phyloP scores from a whole-genome alignment of 768 basidiomycete species.

The Phlegmacium glaucopus region DNA sequence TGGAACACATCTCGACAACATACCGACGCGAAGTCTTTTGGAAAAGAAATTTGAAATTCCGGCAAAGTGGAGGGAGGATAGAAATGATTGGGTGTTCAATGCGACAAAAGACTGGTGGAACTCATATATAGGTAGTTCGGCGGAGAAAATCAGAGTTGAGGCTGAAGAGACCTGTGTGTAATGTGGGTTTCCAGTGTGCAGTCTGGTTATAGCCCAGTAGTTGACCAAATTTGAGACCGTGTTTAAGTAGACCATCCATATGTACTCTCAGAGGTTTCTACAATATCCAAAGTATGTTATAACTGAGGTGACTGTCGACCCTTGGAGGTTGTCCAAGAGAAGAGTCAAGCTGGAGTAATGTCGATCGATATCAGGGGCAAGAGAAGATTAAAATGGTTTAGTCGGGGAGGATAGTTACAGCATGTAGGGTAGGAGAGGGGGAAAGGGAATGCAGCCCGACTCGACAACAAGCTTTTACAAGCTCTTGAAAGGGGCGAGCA shows the following conservation, averaged over 20 bases:
- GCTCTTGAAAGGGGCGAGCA: neutral
- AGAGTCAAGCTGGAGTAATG: too few species aligned
- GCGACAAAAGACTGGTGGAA: slow-evolving; percentile 16
- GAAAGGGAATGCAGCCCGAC: neutral
- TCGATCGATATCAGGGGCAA: too few species aligned
- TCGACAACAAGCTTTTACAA: neutral
- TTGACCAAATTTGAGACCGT: too few species aligned
- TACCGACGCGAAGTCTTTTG: slow-evolving; percentile 12
- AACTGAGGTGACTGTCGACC: too few species aligned
- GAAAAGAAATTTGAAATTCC: slow-evolving; percentile 14
- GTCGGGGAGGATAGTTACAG: too few species aligned
- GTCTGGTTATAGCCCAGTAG: too few species aligned
- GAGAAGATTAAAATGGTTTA: too few species aligned
- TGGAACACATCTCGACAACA: slow-evolving; percentile 13
- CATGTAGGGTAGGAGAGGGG: neutral
- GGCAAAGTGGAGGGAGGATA: slow-evolving; percentile 11
- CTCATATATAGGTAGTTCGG: slow-evolving; percentile 5
- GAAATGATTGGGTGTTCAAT: slow-evolving; percentile 11
- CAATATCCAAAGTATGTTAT: too few species aligned
- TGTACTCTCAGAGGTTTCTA: too few species aligned
- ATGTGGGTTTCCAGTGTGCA: too few species aligned
- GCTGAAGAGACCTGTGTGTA: slow-evolving; percentile 4
- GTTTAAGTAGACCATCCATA: too few species aligned
- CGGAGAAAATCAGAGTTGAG: slow-evolving; percentile 9
- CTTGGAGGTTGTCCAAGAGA: too few species aligned